Conservation (phyloP, 106 monocot species). For the Vanilla planifolia region DNA sequence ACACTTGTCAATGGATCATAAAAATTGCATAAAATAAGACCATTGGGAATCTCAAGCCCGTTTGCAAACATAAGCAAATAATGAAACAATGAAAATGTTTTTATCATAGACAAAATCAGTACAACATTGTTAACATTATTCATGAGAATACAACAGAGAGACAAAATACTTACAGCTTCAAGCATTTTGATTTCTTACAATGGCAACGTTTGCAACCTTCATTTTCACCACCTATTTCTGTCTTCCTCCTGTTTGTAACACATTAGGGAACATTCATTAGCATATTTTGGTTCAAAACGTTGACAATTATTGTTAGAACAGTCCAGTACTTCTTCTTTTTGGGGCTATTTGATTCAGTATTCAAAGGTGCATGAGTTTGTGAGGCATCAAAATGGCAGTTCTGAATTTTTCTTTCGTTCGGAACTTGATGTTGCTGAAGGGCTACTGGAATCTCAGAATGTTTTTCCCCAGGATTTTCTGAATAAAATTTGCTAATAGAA, state of each 20-base stretch:
- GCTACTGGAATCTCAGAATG: constrained; percentile 11
- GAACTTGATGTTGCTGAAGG: constrained; percentile 17
- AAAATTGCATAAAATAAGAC: no score
- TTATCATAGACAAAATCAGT: no score
- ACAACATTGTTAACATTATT: no score
- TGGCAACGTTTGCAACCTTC: constrained; percentile 86
- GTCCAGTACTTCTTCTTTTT: constrained; percentile 67
- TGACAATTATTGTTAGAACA: not conserved
- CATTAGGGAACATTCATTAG: not conserved
- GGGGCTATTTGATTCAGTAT: constrained; percentile 46
- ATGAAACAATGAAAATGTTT: not conserved
- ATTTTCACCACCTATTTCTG: constrained; percentile 54
- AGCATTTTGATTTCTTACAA: constrained; percentile 98
- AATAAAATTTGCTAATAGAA: constrained; percentile 18
- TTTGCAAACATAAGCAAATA: not conserved
- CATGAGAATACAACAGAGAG: not conserved
- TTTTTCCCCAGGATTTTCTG: constrained; percentile 16
- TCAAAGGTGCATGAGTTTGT: constrained; percentile 14
- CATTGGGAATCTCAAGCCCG: no score
- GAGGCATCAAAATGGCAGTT: constrained; percentile 37
- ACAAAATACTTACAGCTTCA: constrained; percentile 76
- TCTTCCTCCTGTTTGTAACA: constrained; percentile 48
- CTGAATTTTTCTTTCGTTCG: constrained; percentile 13
- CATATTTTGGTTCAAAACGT: not conserved
- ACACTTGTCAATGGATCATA: no score